Conservation (phyloP, 441 rosid genomes). For the Gossypium schwendimanii region DNA sequence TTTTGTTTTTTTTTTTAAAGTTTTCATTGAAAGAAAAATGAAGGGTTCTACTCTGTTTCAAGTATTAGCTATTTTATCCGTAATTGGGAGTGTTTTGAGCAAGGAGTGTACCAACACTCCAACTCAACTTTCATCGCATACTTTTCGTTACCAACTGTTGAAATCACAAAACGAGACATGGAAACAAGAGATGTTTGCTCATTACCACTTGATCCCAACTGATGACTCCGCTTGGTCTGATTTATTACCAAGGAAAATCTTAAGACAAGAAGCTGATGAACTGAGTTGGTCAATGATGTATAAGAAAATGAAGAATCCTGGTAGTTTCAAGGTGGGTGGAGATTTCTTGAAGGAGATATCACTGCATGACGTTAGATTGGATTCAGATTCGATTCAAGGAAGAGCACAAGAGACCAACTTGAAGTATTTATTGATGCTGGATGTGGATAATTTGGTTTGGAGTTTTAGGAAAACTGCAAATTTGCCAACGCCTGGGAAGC, state of each 20-base stretch:
- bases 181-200: conserved; percentile 58
- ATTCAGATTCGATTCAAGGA: conserved; percentile 49
- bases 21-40: conserved; percentile 18
- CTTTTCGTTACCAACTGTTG: conserved; percentile 53
- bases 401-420: conserved; percentile 81
- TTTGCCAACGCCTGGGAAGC: conserved; percentile 47
- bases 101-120: conserved; percentile 83
- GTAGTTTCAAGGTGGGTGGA: conserved; percentile 20
- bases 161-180: conserved; percentile 55
- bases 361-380: conserved; percentile 71
- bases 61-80: conserved; percentile 21
- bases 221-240: conserved; percentile 76
- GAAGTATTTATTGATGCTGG: conserved; percentile 68
- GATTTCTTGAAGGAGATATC: conserved; percentile 67
- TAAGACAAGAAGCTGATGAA: conserved; percentile 51
- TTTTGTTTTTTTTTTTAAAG: not conserved
- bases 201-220: conserved; percentile 70
- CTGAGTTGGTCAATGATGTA: conserved; percentile 60
- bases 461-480: conserved; percentile 81
- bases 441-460: conserved; percentile 69
- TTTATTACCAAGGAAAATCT: conserved; percentile 65
- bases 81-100: conserved; percentile 24
- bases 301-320: conserved; percentile 49
- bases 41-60: conserved; percentile 19
- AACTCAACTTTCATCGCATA: conserved; percentile 63